Percentiles rank a stretch among this genome's conserved stretches.
phyloP scores from a whole-genome alignment of 2,329 filamentous ascomycete genomes.

The Trichoderma sp. region DNA sequence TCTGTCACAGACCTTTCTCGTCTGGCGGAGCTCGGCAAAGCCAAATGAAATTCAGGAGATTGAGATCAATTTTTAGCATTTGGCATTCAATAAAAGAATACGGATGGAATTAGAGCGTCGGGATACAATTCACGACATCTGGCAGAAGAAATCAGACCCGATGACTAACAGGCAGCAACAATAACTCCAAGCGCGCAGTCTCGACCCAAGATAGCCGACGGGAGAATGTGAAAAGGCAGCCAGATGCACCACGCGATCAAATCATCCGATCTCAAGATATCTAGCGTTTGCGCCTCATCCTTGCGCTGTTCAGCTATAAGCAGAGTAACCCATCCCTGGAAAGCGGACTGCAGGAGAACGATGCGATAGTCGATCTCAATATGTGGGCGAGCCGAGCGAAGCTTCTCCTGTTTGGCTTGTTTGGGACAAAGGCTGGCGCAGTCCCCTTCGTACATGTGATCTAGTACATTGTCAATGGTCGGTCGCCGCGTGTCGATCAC shows the following conservation, averaged over 20 bases:
- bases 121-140: background rate
- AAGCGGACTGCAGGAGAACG: background rate
- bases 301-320: background rate
- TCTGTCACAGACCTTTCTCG: background rate
- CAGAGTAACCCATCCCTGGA: background rate
- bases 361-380: background rate
- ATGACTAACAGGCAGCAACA: background rate
- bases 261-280: background rate
- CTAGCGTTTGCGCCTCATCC: background rate
- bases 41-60: background rate
- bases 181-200: background rate
- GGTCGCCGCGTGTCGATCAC: background rate
- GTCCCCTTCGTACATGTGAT: background rate
- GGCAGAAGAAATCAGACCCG: background rate
- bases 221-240: background rate
- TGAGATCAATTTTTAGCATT: background rate
- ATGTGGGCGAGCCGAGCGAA: background rate
- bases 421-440: background rate
- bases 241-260: background rate
- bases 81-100: background rate
- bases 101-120: background rate
- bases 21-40: background rate
- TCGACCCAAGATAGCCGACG: conserved; percentile 9
- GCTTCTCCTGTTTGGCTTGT: background rate
- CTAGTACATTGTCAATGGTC: background rate